Evolutionary conservation across 208 protist species (phyloP), one percentile per base, ranked within the genome.

Genomic region (Trypanosoma boissoni): DNA sequence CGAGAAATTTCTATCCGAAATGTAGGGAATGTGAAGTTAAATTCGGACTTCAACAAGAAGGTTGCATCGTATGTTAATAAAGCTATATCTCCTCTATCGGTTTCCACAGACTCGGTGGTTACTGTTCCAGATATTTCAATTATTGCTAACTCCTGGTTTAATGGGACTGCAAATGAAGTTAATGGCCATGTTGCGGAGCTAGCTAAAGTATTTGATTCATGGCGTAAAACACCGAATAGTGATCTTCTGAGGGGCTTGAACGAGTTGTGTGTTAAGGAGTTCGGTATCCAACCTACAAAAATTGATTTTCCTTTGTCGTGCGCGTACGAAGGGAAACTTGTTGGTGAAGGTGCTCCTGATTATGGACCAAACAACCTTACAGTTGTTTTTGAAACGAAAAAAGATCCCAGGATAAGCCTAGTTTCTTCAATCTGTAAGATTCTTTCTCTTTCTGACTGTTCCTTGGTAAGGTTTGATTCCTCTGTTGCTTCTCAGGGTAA

Each of bases 271-370:
- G 34, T 81, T 10, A 45, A 52, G 14, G 53, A 62, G 27, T 50
- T 84, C 37, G 68, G 68, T 2, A 71, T 52, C 36, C 82, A 89
- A 58, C 78, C 78, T 28, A 64, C 24, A 24, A 18, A 48, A n/a
- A 50, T 89, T 16, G 44, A 70, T 3, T 59, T 80, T 16, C 65
- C 69, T 6, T 39, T 77, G 39, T 49, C 43, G 51, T 89, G 82
- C 60, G 48, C 36, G 10, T 79, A 68, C 44, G 49, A 39, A 29
- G 58, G 62, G 7, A 29, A 61, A 6, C n/a, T 31, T 29, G 48
- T 37, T 1, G 34, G 24, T 34, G 21, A 32, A 7, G 20, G 2
- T n/a, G 20, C 28, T 41, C 5, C 41, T 23, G 43, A 46, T 21
- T 68, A 56, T 41, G 52, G 62, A 6, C 55, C 49, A 29, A 52